Conservation (phyloP, 2,329 filamentous ascomycete genomes). For the Diaporthe velutina region DNA sequence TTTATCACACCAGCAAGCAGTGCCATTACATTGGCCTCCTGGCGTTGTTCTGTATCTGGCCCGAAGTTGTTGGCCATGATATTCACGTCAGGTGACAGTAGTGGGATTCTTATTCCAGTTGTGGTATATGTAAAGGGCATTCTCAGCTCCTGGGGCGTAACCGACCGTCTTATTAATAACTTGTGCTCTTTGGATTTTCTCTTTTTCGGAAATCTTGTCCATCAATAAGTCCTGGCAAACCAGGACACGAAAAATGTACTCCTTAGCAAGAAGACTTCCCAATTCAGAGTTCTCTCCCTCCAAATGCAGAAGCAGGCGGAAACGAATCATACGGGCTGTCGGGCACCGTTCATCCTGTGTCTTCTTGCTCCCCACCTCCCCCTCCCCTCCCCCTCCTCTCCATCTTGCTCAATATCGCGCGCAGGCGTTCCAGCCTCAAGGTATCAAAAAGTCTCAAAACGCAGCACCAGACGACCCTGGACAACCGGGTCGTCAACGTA, state of each 20-base stretch:
- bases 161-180: constrained; percentile 26
- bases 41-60: too few relatives aligned
- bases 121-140: constrained; percentile 27
- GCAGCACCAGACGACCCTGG: constrained; percentile 34
- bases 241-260: constrained; percentile 24
- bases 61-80: neutral
- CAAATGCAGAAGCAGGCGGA: neutral
- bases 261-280: constrained; percentile 8
- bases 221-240: constrained; percentile 25
- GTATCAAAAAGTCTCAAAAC: constrained; percentile 39
- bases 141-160: neutral
- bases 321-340: neutral
- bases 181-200: constrained; percentile 12
- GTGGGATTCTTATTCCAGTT: neutral
- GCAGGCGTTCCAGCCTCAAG: constrained; percentile 28
- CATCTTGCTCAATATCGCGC: constrained; percentile 23
- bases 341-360: neutral
- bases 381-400: neutral
- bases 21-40: too few relatives aligned
- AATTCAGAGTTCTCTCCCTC: neutral
- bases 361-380: neutral
- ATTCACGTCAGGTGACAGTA: neutral
- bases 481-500: constrained; percentile 15
- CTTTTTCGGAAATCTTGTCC: neutral
- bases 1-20: neutral